Evolutionary conservation across 345 rosid genomes (phyloP).

Genomic region (Salix caprea): DNA sequence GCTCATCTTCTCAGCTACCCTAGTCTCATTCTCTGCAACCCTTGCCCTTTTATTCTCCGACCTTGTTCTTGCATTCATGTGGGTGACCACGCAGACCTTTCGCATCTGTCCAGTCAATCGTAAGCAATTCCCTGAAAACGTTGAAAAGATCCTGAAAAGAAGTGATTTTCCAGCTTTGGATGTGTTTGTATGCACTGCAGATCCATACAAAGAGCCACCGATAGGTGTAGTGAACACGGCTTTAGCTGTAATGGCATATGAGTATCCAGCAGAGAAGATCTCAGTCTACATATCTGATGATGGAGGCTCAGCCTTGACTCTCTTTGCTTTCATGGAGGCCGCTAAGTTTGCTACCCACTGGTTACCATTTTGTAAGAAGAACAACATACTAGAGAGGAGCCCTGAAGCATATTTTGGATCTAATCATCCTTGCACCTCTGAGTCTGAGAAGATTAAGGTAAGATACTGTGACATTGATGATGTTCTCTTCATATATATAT

Average conservation of each 20-base stretch:
- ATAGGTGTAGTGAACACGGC: conserved; percentile 59
- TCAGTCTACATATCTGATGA: conserved; percentile 43
- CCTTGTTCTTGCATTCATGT: conserved; percentile 56
- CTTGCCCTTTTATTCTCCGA: conserved; percentile 45
- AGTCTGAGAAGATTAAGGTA: conserved; percentile 10
- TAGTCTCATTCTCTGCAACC: conserved; percentile 11
- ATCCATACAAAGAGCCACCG: conserved; percentile 27
- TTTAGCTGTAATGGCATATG: conserved; percentile 68
- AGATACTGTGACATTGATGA: too few species aligned
- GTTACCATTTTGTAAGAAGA: conserved; percentile 21
- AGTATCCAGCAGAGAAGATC: conserved; percentile 67
- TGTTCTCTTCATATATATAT: neutral
- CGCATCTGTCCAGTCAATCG: conserved; percentile 11
- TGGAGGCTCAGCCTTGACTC: conserved; percentile 21
- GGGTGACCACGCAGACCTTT: conserved; percentile 32
- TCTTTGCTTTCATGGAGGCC: conserved; percentile 26
- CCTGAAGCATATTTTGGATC: conserved; percentile 10
- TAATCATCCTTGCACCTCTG: neutral
- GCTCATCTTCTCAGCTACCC: conserved; percentile 31
- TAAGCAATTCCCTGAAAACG: conserved; percentile 13
- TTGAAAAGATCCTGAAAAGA: neutral
- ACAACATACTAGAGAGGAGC: conserved; percentile 1
- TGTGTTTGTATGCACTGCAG: conserved; percentile 53
- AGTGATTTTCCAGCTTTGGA: conserved; percentile 35
- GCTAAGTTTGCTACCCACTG: conserved; percentile 24